A percentile compares a stretch with the other conserved stretches of the same genome.
Conservation (phyloP, 257 asterid species). For the Paraleonurus japonicus region DNA sequence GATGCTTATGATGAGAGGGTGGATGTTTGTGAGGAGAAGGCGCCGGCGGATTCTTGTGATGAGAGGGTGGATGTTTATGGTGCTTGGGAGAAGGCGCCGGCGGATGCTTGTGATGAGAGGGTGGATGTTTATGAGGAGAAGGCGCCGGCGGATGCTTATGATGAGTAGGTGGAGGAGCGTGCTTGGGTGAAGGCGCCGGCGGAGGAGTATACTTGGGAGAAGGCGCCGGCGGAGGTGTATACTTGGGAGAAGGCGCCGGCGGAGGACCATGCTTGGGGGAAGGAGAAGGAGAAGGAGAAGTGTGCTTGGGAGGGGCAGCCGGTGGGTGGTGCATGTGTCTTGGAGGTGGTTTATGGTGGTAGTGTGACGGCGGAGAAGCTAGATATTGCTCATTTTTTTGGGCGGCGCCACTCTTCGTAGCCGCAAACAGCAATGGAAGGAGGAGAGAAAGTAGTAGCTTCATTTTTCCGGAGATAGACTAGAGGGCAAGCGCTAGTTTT, state of each 20-base stretch:
- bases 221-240: not conserved
- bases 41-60: not conserved
- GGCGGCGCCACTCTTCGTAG: constrained; percentile 10
- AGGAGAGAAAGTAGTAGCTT: not conserved
- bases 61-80: no score
- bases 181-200: not conserved
- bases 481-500: no score
- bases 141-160: not conserved
- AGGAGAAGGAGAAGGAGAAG: not conserved
- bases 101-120: no score
- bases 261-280: not conserved
- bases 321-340: not conserved
- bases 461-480: not conserved
- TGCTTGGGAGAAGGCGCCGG: not conserved
- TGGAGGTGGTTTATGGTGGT: no score
- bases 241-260: not conserved
- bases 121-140: not conserved
- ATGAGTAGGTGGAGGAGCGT: not conserved
- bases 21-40: not conserved
- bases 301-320: not conserved
- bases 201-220: no score
- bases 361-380: not conserved
- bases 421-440: constrained; percentile 5
- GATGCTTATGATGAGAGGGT: not conserved
- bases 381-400: not conserved